Evolutionary conservation across 371 early-diverging fungal genomes (phyloP).

Genomic region (Mucor saturninus): DNA sequence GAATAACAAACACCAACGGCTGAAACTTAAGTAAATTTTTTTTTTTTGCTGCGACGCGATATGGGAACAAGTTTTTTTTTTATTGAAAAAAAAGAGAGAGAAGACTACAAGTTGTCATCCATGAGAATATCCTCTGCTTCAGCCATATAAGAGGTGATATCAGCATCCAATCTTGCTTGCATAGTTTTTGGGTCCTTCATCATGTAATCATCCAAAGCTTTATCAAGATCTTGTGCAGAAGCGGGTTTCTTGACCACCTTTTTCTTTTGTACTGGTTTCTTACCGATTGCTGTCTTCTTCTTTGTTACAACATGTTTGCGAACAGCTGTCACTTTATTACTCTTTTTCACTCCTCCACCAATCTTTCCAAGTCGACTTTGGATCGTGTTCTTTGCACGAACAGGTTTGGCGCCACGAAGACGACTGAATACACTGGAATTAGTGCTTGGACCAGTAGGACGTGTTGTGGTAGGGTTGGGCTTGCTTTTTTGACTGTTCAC

Average conservation of each 20-base stretch:
- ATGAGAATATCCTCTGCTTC: constrained; percentile 35
- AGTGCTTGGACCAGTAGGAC: constrained; percentile 2
- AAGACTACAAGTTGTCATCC: constrained; percentile 15
- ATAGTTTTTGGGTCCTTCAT: constrained; percentile 58
- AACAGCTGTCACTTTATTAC: background rate
- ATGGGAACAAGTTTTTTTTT: background rate
- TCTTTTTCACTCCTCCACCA: constrained; percentile 35
- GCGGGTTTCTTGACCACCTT: constrained; percentile 23
- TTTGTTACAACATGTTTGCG: constrained; percentile 3
- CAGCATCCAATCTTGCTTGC: constrained; percentile 49
- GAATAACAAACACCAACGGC: no score
- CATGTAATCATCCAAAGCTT: constrained; percentile 51
- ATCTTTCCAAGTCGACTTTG: constrained; percentile 43
- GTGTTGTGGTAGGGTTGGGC: background rate
- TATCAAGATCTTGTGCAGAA: constrained; percentile 46
- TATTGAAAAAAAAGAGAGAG: background rate
- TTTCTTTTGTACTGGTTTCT: constrained; percentile 8
- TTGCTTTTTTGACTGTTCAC: constrained; percentile 11
- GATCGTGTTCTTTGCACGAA: constrained; percentile 19
- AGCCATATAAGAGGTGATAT: constrained; percentile 49
- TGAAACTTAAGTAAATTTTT: no score
- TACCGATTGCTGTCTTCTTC: background rate
- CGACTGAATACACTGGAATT: constrained; percentile 41
- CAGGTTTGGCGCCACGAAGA: constrained; percentile 32
- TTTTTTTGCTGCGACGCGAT: no score